These are phyloP conservation scores for Tolypocladium nubicola DNA, from an alignment of 2,329 filamentous ascomycete genomes.

Conservation along the genomic window DNA sequence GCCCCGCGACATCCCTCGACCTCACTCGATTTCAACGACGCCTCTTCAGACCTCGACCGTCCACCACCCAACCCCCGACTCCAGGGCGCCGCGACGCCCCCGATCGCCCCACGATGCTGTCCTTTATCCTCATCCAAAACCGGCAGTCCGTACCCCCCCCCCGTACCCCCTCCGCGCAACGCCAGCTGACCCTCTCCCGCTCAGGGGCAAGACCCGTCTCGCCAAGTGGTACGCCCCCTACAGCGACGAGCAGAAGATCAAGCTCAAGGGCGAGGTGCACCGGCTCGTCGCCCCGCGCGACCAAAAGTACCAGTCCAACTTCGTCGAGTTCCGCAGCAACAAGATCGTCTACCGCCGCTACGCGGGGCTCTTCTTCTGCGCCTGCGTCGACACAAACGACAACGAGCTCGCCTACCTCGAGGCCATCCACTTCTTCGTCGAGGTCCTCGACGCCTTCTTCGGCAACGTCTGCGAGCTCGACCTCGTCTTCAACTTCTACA, in stretches of 20 bases:
- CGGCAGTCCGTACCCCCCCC: slow-evolving; percentile 50
- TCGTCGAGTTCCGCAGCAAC: slow-evolving; percentile 90
- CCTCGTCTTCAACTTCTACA: slow-evolving; percentile 72
- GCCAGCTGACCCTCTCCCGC: slow-evolving; percentile 2
- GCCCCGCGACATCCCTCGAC: background rate
- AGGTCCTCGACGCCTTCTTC: slow-evolving; percentile 97
- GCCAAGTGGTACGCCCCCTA: slow-evolving; percentile 99
- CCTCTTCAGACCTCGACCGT: background rate
- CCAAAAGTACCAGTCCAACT: slow-evolving; percentile 99
- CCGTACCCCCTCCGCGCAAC: background rate
- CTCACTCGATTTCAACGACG: background rate
- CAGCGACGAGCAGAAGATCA: slow-evolving; percentile 98
- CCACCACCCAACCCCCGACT: background rate
- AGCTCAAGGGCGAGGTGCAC: slow-evolving; percentile 97
- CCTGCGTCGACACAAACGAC: slow-evolving; percentile 96
- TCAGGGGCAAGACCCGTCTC: slow-evolving; percentile 90
- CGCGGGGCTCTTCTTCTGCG: slow-evolving; percentile 97
- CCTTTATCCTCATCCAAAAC: slow-evolving; percentile 85
- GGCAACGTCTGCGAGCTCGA: slow-evolving; percentile 98
- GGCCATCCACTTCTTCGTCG: slow-evolving; percentile 98
- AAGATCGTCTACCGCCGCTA: slow-evolving; percentile 98
- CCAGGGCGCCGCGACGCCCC: background rate
- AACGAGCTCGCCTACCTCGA: slow-evolving; percentile 96
- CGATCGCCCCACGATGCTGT: slow-evolving; percentile 46
- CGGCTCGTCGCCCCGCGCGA: slow-evolving; percentile 94